phyloP scores from a whole-genome alignment of 176 grass and related monocot species.

The Poa pratensis region DNA sequence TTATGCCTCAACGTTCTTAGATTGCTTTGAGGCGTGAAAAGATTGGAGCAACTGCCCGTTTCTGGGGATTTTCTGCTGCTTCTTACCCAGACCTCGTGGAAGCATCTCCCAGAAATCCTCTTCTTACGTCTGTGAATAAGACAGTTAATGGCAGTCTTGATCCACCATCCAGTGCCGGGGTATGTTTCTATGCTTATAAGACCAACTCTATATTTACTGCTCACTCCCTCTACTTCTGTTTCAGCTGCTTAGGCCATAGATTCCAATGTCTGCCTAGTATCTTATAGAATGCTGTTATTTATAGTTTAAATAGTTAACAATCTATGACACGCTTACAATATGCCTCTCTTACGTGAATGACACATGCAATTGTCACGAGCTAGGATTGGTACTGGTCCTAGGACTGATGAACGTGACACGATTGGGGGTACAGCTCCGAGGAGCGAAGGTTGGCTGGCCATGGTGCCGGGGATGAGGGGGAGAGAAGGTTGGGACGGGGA shows the following conservation, averaged over 20 bases:
- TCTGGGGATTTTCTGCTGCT: constrained; percentile 95
- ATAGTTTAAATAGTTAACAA: constrained; percentile 18
- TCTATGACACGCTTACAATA: not conserved
- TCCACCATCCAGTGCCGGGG: constrained; percentile 56
- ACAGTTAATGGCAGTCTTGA: constrained; percentile 49
- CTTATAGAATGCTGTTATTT: not conserved
- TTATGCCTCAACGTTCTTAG: constrained; percentile 46
- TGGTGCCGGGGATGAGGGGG: no score
- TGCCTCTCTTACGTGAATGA: not conserved
- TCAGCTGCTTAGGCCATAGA: not conserved
- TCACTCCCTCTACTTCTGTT: not conserved
- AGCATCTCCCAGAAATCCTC: constrained; percentile 42
- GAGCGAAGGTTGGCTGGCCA: no score
- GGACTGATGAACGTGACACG: no score
- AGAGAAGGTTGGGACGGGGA: no score
- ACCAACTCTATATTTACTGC: not conserved
- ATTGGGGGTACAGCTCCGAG: no score
- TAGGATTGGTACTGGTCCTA: no score
- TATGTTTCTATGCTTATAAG: constrained; percentile 42
- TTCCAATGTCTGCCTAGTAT: not conserved
- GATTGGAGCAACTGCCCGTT: constrained; percentile 85
- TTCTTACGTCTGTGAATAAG: constrained; percentile 58
- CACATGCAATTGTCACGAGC: constrained; percentile 16
- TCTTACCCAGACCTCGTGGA: constrained; percentile 87
- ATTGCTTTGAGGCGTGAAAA: constrained; percentile 96